Conservation (phyloP, 2,329 filamentous ascomycete genomes). For the Fusarium agapanthi region DNA sequence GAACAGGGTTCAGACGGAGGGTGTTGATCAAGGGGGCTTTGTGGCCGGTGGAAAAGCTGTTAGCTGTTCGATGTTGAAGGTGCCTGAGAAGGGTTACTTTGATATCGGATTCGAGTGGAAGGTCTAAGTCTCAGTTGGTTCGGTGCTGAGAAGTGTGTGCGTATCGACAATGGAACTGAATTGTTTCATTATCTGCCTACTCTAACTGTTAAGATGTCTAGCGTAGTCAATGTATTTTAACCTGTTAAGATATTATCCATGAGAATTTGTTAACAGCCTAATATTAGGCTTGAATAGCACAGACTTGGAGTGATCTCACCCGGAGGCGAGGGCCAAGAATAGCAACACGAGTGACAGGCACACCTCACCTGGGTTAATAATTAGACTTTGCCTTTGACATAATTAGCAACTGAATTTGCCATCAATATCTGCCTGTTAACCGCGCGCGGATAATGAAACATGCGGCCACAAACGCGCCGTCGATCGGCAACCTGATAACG, state of each 20-base stretch:
- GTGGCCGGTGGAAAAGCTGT: conserved; percentile 8
- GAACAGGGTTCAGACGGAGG: conserved; percentile 25
- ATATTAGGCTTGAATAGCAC: neutral
- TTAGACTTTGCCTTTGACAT: neutral
- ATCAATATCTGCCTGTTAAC: neutral
- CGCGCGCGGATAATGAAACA: conserved; percentile 18
- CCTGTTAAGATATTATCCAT: neutral
- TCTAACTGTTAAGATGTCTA: neutral
- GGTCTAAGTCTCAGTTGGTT: neutral
- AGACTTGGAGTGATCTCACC: neutral
- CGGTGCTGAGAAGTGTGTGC: neutral
- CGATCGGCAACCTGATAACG: neutral
- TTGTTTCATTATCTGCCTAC: neutral
- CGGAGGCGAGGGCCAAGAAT: conserved; percentile 1
- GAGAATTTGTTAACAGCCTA: neutral
- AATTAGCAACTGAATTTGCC: neutral
- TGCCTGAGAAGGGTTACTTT: conserved; percentile 34
- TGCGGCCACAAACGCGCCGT: conserved; percentile 1
- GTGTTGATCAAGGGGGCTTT: conserved; percentile 38
- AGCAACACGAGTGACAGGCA: neutral
- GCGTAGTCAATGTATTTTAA: neutral
- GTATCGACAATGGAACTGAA: neutral
- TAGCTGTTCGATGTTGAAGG: conserved; percentile 30
- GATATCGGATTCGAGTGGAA: conserved; percentile 28
- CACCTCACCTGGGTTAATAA: neutral